Evolutionary conservation across 2,329 filamentous ascomycete genomes (phyloP).

Genomic region (Aureobasidium mangrovei): DNA sequence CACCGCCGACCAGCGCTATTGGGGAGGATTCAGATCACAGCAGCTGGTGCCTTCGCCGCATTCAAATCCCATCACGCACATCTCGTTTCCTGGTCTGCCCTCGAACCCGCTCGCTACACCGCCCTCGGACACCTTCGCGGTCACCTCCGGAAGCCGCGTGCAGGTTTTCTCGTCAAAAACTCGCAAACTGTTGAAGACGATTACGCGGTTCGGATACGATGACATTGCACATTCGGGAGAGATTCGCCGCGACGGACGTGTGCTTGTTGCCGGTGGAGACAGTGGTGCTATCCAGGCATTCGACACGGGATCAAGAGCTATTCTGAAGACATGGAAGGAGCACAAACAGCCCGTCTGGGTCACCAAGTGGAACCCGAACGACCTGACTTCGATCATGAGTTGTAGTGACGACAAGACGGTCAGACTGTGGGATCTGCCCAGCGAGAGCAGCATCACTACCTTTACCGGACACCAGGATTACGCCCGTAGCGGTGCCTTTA

Average conservation of each 20-base stretch:
- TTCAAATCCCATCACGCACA: conserved; percentile 81
- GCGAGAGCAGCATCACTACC: conserved; percentile 62
- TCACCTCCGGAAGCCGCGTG: conserved; percentile 87
- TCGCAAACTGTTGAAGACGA: conserved; percentile 84
- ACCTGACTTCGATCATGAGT: conserved; percentile 78
- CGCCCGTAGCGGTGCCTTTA: conserved; percentile 76
- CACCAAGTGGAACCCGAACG: conserved; percentile 75
- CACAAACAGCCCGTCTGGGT: conserved; percentile 93
- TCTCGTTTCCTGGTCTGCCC: conserved; percentile 58
- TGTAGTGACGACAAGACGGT: conserved; percentile 90
- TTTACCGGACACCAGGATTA: conserved; percentile 89
- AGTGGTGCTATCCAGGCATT: conserved; percentile 91
- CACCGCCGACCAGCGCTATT: conserved; percentile 91
- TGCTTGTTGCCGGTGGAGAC: conserved; percentile 86
- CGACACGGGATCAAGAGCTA: conserved; percentile 79
- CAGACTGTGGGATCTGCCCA: conserved; percentile 85
- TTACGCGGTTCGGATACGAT: conserved; percentile 70
- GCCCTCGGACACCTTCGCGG: conserved; percentile 64
- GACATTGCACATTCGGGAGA: conserved; percentile 85
- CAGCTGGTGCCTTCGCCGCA: conserved; percentile 85
- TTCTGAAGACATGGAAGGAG: conserved; percentile 88
- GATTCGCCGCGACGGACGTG: conserved; percentile 77
- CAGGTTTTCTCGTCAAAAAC: conserved; percentile 92
- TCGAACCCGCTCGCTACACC: conserved; percentile 38
- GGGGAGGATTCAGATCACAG: conserved; percentile 89